Conservation (phyloP, 768 basidiomycete genomes). For the Termitomyces sp. region DNA sequence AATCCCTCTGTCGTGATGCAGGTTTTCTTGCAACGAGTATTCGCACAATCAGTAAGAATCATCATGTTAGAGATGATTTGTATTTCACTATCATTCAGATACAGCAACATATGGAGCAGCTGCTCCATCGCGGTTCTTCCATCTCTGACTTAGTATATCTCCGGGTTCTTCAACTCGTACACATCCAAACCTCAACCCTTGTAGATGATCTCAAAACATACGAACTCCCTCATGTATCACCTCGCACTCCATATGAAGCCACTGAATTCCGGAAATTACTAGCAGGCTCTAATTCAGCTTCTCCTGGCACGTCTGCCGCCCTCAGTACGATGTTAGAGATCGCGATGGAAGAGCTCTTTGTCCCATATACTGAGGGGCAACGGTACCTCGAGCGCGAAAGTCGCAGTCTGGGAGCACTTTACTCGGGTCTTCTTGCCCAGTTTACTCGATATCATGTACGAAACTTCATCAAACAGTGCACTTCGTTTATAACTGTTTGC, state of each 20-base stretch:
- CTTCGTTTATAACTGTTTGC: conserved; percentile 4
- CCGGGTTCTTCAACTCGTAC: conserved; percentile 84
- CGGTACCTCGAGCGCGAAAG: conserved; percentile 91
- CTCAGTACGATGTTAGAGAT: conserved; percentile 87
- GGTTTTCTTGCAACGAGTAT: conserved; percentile 94
- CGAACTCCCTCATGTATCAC: conserved; percentile 67
- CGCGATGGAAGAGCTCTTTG: conserved; percentile 93
- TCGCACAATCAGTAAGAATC: conserved; percentile 84
- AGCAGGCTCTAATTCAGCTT: conserved; percentile 36
- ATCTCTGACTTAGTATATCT: conserved; percentile 89
- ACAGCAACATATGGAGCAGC: conserved; percentile 91
- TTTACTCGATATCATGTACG: conserved; percentile 91
- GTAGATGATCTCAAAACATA: conserved; percentile 91
- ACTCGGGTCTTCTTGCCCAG: conserved; percentile 58
- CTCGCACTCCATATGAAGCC: conserved; percentile 59
- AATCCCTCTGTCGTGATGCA: conserved; percentile 96
- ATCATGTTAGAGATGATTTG: neutral
- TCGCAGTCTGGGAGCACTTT: conserved; percentile 75
- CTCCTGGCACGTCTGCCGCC: conserved; percentile 46
- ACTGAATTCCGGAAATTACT: conserved; percentile 56
- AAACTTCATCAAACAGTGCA: conserved; percentile 7
- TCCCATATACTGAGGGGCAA: conserved; percentile 88
- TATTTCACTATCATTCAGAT: conserved; percentile 48
- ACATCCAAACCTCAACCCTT: conserved; percentile 67
- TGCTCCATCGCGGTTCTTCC: conserved; percentile 67